These are phyloP conservation scores for Colletotrichum sublineola DNA, from an alignment of 2,329 filamentous ascomycete genomes.

Conservation along the genomic window DNA sequence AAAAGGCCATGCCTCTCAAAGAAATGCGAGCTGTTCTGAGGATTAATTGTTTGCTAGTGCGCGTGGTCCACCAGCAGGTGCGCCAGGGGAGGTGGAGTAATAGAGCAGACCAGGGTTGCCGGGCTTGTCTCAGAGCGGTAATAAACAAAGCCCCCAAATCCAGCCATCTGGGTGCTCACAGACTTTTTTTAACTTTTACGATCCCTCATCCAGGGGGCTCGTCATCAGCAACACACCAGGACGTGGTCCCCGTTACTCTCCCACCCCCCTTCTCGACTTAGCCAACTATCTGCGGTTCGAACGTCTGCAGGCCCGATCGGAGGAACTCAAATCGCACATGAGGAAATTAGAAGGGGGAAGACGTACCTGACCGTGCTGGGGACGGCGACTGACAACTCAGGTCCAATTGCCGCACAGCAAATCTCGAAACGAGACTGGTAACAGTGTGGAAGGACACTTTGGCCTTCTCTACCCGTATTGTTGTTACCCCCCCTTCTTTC, in stretches of 20 bases:
- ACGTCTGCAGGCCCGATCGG: slow-evolving; percentile 19
- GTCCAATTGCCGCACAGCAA: slow-evolving; percentile 8
- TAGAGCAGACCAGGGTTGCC: slow-evolving; percentile 24
- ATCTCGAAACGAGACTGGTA: slow-evolving; percentile 39
- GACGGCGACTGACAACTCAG: slow-evolving; percentile 9
- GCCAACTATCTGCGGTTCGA: slow-evolving; percentile 21
- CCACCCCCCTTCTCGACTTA: neutral
- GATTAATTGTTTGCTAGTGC: slow-evolving; percentile 29
- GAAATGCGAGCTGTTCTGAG: slow-evolving; percentile 30
- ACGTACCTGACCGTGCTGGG: neutral
- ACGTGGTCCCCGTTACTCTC: slow-evolving; percentile 13
- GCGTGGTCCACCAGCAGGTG: slow-evolving; percentile 18
- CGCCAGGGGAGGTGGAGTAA: slow-evolving; percentile 31
- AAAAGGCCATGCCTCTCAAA: slow-evolving; percentile 17
- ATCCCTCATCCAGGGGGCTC: slow-evolving; percentile 41
- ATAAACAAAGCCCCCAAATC: slow-evolving; percentile 43
- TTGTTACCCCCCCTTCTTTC: neutral
- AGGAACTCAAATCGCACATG: slow-evolving; percentile 35
- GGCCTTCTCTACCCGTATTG: neutral
- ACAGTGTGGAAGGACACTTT: slow-evolving; percentile 35
- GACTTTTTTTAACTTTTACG: slow-evolving; percentile 41
- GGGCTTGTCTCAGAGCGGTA: slow-evolving; percentile 40
- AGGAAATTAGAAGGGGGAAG: slow-evolving; percentile 1
- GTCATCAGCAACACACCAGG: slow-evolving; percentile 31
- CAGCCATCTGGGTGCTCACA: slow-evolving; percentile 42